phyloP scores from a whole-genome alignment of 2,329 filamentous ascomycete species.

The Thielaviopsis ethacetica region DNA sequence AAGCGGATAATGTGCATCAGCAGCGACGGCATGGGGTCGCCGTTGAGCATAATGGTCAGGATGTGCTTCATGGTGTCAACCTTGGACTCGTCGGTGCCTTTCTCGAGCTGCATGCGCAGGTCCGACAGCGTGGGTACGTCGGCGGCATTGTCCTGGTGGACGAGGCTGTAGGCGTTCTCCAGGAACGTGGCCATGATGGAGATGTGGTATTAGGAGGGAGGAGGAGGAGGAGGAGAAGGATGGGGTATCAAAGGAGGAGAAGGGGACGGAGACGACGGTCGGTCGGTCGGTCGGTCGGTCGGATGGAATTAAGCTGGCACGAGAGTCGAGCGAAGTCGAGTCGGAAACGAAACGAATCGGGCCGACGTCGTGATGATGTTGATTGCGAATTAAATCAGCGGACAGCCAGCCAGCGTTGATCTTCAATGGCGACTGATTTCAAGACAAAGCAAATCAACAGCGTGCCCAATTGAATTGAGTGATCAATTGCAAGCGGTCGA shows the following conservation, averaged over 20 bases:
- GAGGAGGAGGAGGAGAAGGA: neutral
- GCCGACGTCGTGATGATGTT: no score
- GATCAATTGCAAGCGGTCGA: no score
- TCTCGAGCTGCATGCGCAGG: conserved; percentile 82
- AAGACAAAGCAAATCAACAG: no score
- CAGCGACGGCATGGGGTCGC: conserved; percentile 84
- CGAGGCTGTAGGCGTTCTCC: conserved; percentile 87
- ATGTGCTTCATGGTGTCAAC: conserved; percentile 94
- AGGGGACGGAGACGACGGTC: no score
- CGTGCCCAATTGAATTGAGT: no score
- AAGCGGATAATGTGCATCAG: conserved; percentile 99
- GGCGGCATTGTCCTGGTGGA: conserved; percentile 93
- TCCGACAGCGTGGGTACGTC: conserved; percentile 84
- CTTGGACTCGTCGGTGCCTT: conserved; percentile 84
- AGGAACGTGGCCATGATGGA: conserved; percentile 81
- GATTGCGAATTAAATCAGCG: no score
- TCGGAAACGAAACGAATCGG: no score
- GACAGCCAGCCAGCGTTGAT: no score
- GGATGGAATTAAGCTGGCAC: no score
- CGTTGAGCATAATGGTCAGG: conserved; percentile 93
- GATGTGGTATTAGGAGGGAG: neutral
- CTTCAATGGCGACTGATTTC: no score
- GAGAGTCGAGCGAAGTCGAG: no score
- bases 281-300: no score
- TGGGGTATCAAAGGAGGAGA: neutral